These are phyloP conservation scores for Edaphochlamys debaryana DNA, from an alignment of 139 green algal species.

Conservation along the genomic window DNA sequence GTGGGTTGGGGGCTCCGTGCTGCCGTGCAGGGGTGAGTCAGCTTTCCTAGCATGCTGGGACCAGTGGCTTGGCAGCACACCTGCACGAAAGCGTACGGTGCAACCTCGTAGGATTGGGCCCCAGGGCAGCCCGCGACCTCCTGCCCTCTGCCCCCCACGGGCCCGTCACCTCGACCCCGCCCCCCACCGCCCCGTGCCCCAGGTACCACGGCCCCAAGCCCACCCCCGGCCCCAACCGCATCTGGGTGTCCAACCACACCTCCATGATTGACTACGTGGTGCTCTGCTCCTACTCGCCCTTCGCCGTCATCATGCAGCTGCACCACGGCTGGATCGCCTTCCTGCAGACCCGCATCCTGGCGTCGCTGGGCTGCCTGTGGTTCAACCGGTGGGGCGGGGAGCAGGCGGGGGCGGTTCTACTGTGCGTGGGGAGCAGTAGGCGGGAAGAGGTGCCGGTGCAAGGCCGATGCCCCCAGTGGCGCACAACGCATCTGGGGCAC, in stretches of 20 bases:
- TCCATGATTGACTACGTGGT: slow-evolving; percentile 99
- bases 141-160: no score
- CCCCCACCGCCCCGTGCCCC: neutral
- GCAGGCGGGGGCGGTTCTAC: no score
- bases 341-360: slow-evolving; percentile 88
- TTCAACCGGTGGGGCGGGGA: slow-evolving; percentile 85
- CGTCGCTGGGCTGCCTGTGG: slow-evolving; percentile 93
- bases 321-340: slow-evolving; percentile 82
- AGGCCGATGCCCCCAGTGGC: neutral
- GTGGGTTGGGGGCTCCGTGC: neutral
- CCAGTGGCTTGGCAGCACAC: no score
- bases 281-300: slow-evolving; percentile 87
- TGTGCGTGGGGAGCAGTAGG: no score
- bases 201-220: slow-evolving; percentile 92
- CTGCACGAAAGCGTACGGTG: no score
- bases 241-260: slow-evolving; percentile 99
- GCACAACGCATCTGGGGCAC: neutral
- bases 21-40: no score
- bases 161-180: neutral
- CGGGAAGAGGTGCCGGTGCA: neutral
- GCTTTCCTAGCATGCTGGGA: no score
- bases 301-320: slow-evolving; percentile 94
- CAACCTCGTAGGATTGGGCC: no score
- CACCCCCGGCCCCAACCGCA: slow-evolving; percentile 66
- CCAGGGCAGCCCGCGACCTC: no score